phyloP scores from a whole-genome alignment of 2,329 filamentous ascomycete genomes.

The Colletotrichum agaves region DNA sequence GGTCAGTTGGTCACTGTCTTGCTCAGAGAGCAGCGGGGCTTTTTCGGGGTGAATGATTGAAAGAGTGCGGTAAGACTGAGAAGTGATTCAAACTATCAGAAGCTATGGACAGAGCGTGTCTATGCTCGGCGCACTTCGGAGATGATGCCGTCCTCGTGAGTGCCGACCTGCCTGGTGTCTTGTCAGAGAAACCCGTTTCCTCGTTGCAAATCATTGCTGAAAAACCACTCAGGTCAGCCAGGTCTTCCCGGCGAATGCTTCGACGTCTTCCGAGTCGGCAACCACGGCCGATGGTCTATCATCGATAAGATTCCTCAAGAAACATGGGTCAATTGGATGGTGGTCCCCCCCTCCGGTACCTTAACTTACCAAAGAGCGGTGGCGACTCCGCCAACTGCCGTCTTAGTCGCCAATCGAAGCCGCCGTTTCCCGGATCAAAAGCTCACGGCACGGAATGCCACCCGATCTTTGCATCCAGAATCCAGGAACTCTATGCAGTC shows the following conservation, averaged over 20 bases:
- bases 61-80: constrained; percentile 21
- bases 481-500: constrained; percentile 6
- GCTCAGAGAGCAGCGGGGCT: constrained; percentile 1
- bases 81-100: constrained; percentile 25
- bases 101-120: background rate
- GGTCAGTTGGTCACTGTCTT: constrained; percentile 1
- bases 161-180: constrained; percentile 6
- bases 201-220: constrained; percentile 25
- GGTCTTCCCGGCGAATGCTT: constrained; percentile 14
- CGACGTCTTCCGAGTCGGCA: background rate
- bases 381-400: constrained; percentile 24
- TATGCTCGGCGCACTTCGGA: background rate
- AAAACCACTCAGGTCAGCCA: constrained; percentile 26
- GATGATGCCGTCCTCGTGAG: constrained; percentile 1
- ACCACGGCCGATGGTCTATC: constrained; percentile 17
- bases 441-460: constrained; percentile 14
- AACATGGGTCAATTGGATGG: constrained; percentile 20
- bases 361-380: constrained; percentile 17
- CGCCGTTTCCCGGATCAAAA: constrained; percentile 6
- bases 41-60: background rate
- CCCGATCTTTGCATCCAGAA: constrained; percentile 23
- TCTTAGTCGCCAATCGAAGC: constrained; percentile 12
- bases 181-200: constrained; percentile 11
- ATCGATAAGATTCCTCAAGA: constrained; percentile 14
- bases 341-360: background rate